phyloP scores from a whole-genome alignment of 139 green algal species.

The Limnomonas spitsbergensis region DNA sequence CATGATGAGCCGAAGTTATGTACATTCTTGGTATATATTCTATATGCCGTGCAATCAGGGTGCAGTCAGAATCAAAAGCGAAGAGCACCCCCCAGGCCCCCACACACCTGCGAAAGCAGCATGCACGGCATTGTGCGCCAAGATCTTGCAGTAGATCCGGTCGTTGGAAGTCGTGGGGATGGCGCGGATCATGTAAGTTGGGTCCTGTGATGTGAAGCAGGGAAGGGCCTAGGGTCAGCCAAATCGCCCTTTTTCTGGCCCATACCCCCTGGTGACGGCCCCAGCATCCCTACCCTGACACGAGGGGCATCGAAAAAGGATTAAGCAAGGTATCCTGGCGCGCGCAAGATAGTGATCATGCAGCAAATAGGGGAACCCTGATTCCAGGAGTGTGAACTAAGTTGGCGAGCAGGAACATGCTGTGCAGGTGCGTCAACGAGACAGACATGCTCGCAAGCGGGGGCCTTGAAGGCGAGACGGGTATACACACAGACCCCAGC shows the following conservation, averaged over 20 bases:
- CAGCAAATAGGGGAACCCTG: too few species aligned
- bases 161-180: slow-evolving; percentile 85
- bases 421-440: not conserved
- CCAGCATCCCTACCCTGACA: too few species aligned
- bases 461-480: not conserved
- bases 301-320: too few species aligned
- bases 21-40: not conserved
- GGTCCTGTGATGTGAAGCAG: slow-evolving; percentile 21
- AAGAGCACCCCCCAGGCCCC: too few species aligned
- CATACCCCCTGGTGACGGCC: too few species aligned
- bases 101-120: slow-evolving; percentile 78
- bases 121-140: slow-evolving; percentile 93
- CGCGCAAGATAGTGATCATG: too few species aligned
- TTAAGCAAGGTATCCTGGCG: too few species aligned
- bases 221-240: too few species aligned
- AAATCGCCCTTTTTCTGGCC: too few species aligned
- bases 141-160: slow-evolving; percentile 90
- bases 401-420: not conserved
- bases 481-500: not conserved
- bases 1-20: too few species aligned
- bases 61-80: too few species aligned
- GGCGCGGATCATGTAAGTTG: slow-evolving; percentile 92
- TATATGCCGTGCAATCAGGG: not conserved
- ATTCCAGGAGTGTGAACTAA: too few species aligned
- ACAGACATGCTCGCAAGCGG: not conserved